A percentile compares a stretch with the other conserved stretches of the same genome.
These are phyloP conservation scores for Aegilops tauschii DNA, from an alignment of 176 grass and related monocot species.

Conservation along the genomic window DNA sequence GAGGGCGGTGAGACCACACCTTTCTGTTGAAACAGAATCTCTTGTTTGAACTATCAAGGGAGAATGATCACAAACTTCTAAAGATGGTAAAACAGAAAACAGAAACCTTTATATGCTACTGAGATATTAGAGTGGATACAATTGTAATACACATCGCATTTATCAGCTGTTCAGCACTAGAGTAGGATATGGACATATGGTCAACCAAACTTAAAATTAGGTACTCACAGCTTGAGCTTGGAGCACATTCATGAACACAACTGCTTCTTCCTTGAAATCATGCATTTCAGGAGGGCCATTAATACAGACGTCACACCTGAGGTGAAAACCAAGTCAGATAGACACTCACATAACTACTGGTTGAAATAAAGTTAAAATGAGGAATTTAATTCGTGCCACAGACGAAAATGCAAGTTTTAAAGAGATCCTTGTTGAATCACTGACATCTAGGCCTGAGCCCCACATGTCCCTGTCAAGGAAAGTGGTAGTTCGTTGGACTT, in stretches of 20 bases:
- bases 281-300: conserved; percentile 76
- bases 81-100: neutral
- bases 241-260: conserved; percentile 58
- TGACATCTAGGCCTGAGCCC: neutral
- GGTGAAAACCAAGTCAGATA: conserved; percentile 16
- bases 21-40: neutral
- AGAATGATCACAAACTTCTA: neutral
- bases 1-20: neutral
- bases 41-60: neutral
- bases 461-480: neutral
- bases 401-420: neutral
- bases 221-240: conserved; percentile 53
- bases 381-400: neutral
- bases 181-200: conserved; percentile 28
- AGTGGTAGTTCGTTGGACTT: conserved; percentile 4
- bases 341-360: neutral
- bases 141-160: neutral
- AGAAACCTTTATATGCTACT: neutral
- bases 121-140: neutral
- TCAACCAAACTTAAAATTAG: conserved; percentile 9
- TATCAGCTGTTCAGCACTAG: neutral
- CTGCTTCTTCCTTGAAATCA: conserved; percentile 74
- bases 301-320: conserved; percentile 85
- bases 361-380: neutral
- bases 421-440: neutral